Evolutionary conservation across 176 grass and related monocot genomes (phyloP).

Genomic region (Avena eriantha): DNA sequence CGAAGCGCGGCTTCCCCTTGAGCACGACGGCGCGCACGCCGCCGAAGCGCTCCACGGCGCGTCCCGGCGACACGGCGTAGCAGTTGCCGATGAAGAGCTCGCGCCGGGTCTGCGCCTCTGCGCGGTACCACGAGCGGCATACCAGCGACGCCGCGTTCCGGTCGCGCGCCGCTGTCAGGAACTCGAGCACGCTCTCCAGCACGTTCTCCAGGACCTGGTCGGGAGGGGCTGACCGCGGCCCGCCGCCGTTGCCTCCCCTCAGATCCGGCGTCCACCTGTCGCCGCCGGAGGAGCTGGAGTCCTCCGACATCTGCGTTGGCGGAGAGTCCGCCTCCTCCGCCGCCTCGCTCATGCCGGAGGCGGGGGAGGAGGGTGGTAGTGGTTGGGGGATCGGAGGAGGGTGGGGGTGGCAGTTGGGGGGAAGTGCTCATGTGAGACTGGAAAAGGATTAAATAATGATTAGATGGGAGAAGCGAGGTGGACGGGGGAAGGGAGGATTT

Average conservation of each 20-base stretch:
- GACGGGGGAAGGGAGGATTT: background rate
- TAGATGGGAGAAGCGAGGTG: conserved; percentile 22
- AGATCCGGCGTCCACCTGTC: conserved; percentile 37
- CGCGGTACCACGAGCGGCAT: conserved; percentile 61
- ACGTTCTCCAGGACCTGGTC: conserved; percentile 71
- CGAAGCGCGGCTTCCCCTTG: conserved; percentile 73
- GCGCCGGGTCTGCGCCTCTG: conserved; percentile 60
- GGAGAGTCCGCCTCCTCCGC: conserved; percentile 29
- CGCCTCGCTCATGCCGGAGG: conserved; percentile 36
- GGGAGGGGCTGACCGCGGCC: conserved; percentile 11
- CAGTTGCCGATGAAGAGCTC: conserved; percentile 73
- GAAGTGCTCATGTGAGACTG: conserved; percentile 30
- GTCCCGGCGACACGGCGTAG: conserved; percentile 51
- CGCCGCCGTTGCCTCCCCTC: conserved; percentile 4
- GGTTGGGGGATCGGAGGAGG: conserved; percentile 32
- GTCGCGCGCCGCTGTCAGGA: conserved; percentile 51
- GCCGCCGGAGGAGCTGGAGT: background rate
- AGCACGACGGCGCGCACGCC: conserved; percentile 56
- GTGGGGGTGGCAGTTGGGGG: background rate
- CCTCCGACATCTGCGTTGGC: conserved; percentile 41
- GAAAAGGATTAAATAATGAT: conserved; percentile 49
- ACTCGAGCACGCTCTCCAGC: conserved; percentile 67
- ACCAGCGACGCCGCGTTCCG: conserved; percentile 66
- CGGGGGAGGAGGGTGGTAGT: background rate
- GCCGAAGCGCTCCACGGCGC: conserved; percentile 47